These are phyloP conservation scores for Pharnaceum exiguum DNA, from an alignment of 148 eudicot genomes.

Conservation along the genomic window DNA sequence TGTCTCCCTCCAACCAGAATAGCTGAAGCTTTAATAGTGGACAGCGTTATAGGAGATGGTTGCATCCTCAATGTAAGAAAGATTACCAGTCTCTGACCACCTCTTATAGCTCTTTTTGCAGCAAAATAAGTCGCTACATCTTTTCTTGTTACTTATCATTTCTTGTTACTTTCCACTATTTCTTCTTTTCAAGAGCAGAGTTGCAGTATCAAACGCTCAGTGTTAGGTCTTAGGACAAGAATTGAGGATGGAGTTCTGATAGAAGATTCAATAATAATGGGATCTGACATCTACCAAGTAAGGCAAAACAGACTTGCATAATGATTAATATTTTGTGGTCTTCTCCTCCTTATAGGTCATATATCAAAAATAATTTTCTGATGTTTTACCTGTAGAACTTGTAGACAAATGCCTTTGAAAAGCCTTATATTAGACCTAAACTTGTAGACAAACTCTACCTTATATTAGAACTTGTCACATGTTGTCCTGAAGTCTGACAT, in stretches of 20 bases:
- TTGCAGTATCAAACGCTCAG: slow-evolving; percentile 62
- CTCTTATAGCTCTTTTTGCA: background rate
- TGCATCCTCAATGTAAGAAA: slow-evolving; percentile 65
- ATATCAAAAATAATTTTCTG: too few species aligned
- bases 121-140: too few species aligned
- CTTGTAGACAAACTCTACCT: too few species aligned
- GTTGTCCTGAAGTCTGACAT: too few species aligned
- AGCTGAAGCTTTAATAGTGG: slow-evolving; percentile 48
- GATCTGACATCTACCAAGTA: slow-evolving; percentile 73
- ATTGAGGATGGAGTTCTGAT: slow-evolving; percentile 51
- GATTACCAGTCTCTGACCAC: too few species aligned
- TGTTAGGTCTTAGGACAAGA: slow-evolving; percentile 59
- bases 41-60: slow-evolving; percentile 70
- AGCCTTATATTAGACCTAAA: too few species aligned
- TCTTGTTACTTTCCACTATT: background rate
- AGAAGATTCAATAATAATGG: slow-evolving; percentile 74
- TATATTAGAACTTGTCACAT: too few species aligned
- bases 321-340: background rate
- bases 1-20: slow-evolving; percentile 59
- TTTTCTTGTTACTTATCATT: background rate
- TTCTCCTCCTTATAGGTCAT: too few species aligned
- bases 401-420: too few species aligned
- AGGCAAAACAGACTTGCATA: background rate
- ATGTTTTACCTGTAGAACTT: too few species aligned
- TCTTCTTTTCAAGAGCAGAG: slow-evolving; percentile 36